phyloP scores from a whole-genome alignment of 306 rosid genomes.

The Vicia villosa region DNA sequence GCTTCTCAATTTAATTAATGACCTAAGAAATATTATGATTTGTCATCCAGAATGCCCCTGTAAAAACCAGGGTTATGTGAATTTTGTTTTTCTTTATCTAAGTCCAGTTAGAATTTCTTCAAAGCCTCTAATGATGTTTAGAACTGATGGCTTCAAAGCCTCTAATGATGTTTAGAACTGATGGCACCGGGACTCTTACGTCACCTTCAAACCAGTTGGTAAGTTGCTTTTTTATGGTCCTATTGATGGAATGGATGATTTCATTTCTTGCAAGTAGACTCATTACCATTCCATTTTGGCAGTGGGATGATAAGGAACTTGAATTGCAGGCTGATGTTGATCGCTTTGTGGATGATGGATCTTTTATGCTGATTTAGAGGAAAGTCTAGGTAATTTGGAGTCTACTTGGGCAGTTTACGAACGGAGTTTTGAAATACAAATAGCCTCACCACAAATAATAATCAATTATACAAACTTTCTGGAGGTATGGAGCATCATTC shows the following conservation, averaged over 20 bases:
- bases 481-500: too few species aligned
- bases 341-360: slow-evolving; percentile 93
- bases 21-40: slow-evolving; percentile 29
- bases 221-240: slow-evolving; percentile 46
- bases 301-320: slow-evolving; percentile 99
- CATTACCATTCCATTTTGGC: slow-evolving; percentile 95
- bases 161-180: slow-evolving; percentile 77
- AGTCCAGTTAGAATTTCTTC: not conserved
- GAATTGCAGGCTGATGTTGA: slow-evolving; percentile 99
- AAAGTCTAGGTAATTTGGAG: too few species aligned
- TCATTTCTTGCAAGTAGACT: slow-evolving; percentile 66
- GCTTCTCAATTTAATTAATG: not conserved
- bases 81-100: not conserved
- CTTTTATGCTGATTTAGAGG: too few species aligned
- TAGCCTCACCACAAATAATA: too few species aligned
- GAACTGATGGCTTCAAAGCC: slow-evolving; percentile 99
- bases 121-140: too few species aligned
- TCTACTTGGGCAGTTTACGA: too few species aligned
- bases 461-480: too few species aligned
- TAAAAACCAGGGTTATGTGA: slow-evolving; percentile 1
- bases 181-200: slow-evolving; percentile 81
- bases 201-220: slow-evolving; percentile 97
- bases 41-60: slow-evolving; percentile 1
- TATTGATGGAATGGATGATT: slow-evolving; percentile 49
- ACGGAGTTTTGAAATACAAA: too few species aligned